Conservation (phyloP, 495 filamentous ascomycete species). For the Podospora australis region DNA sequence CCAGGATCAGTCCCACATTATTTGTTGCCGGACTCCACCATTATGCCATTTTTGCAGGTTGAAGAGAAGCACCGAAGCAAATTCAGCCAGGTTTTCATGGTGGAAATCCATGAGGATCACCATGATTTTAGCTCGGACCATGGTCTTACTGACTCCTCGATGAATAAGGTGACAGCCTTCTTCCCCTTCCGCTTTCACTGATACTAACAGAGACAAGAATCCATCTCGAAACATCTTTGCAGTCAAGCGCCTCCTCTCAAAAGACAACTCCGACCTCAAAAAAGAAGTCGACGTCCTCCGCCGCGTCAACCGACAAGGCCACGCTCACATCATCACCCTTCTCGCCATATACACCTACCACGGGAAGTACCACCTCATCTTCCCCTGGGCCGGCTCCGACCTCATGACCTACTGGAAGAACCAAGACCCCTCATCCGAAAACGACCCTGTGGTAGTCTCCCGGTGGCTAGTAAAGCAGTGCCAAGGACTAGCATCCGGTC, state of each 20-base stretch:
- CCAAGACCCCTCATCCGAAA: background rate
- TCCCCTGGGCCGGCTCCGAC: constrained; percentile 20
- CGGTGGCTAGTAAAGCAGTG: constrained; percentile 23
- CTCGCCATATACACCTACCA: constrained; percentile 18
- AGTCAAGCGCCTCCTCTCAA: constrained; percentile 13
- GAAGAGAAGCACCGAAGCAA: background rate
- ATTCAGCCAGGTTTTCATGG: constrained; percentile 8
- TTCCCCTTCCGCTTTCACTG: no score
- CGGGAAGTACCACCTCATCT: constrained; percentile 16
- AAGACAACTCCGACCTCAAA: constrained; percentile 7
- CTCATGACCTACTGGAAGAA: constrained; percentile 15
- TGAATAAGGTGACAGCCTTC: no score
- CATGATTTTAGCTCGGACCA: no score
- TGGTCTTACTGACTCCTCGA: no score
- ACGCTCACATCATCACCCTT: constrained; percentile 20
- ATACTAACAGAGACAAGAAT: no score
- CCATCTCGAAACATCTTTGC: constrained; percentile 15
- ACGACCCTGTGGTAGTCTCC: background rate
- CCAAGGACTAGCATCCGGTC: constrained; percentile 16
- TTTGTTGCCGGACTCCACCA: background rate
- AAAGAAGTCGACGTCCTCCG: constrained; percentile 21
- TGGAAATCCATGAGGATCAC: constrained; percentile 12
- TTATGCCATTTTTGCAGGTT: constrained; percentile 12
- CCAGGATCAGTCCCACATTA: constrained; percentile 11
- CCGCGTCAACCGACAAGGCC: constrained; percentile 9